Conservation (phyloP, 2,329 filamentous ascomycete species). For the Bimuria novae-zelandiae region DNA sequence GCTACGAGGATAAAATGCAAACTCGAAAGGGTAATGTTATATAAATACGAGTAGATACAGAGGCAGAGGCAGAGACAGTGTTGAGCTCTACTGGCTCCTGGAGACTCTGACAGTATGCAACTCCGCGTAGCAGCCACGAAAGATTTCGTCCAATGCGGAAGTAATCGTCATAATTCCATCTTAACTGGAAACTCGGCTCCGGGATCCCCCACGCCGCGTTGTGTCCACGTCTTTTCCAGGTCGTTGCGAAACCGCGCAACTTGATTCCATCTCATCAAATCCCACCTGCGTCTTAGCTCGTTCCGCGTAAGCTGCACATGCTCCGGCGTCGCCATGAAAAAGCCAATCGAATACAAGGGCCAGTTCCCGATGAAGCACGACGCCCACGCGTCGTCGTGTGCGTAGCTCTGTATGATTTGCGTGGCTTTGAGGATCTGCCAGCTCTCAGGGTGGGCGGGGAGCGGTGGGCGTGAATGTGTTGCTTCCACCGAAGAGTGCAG, state of each 20-base stretch:
- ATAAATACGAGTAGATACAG: too few relatives aligned
- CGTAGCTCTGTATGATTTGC: slow-evolving; percentile 10
- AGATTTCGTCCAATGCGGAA: too few relatives aligned
- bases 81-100: too few relatives aligned
- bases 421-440: slow-evolving; percentile 19
- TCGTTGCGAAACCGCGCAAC: slow-evolving; percentile 12
- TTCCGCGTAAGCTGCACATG: slow-evolving; percentile 11
- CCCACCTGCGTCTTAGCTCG: slow-evolving; percentile 15
- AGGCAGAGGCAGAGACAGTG: too few relatives aligned
- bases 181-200: too few relatives aligned
- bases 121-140: too few relatives aligned
- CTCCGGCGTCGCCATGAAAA: slow-evolving; percentile 11
- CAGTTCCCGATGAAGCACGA: slow-evolving; percentile 19
- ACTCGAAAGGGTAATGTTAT: too few relatives aligned
- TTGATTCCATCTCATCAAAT: slow-evolving; percentile 15
- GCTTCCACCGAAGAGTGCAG: neutral
- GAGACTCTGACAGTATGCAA: too few relatives aligned
- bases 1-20: too few relatives aligned
- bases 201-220: neutral
- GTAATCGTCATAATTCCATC: too few relatives aligned
- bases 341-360: slow-evolving; percentile 20
- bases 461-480: slow-evolving; percentile 2
- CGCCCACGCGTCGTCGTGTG: slow-evolving; percentile 13
- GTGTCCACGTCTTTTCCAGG: slow-evolving; percentile 12
- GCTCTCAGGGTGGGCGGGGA: neutral